A percentile compares a stretch with the other conserved stretches of the same genome.
These are phyloP conservation scores for Linum trigynum DNA, from an alignment of 345 rosid species.

Conservation along the genomic window DNA sequence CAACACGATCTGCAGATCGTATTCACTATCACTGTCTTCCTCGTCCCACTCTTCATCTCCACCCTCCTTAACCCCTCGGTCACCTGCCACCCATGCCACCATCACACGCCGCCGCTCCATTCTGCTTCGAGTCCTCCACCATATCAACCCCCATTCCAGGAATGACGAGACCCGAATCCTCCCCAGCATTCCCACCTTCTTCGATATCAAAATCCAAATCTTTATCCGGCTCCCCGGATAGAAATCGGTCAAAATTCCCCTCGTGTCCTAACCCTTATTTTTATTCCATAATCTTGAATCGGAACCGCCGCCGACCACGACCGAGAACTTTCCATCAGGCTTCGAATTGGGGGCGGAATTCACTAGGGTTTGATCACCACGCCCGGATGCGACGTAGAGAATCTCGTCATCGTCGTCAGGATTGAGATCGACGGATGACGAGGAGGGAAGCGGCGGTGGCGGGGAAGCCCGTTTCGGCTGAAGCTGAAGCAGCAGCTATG, in stretches of 20 bases:
- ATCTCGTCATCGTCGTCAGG: constrained; percentile 17
- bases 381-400: constrained; percentile 8
- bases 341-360: constrained; percentile 9
- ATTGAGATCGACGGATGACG: constrained; percentile 55
- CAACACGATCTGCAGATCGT: constrained; percentile 87
- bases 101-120: neutral
- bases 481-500: constrained; percentile 16
- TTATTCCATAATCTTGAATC: constrained; percentile 15
- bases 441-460: constrained; percentile 15
- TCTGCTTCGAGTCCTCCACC: constrained; percentile 12
- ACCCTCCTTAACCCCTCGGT: constrained; percentile 15
- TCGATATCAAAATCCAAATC: constrained; percentile 73
- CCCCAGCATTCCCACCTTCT: constrained; percentile 27
- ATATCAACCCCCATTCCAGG: constrained; percentile 42
- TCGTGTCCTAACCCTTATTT: constrained; percentile 9
- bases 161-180: constrained; percentile 18
- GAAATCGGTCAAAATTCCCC: neutral
- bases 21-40: constrained; percentile 88
- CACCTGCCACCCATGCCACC: constrained; percentile 6
- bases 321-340: constrained; percentile 7
- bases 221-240: constrained; percentile 20
- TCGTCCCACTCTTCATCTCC: constrained; percentile 48
- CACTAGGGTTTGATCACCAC: constrained; percentile 7
- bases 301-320: constrained; percentile 34
- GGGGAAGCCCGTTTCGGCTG: constrained; percentile 13